Conservation (phyloP, 306 rosid species). For the Inga leiocalycina region DNA sequence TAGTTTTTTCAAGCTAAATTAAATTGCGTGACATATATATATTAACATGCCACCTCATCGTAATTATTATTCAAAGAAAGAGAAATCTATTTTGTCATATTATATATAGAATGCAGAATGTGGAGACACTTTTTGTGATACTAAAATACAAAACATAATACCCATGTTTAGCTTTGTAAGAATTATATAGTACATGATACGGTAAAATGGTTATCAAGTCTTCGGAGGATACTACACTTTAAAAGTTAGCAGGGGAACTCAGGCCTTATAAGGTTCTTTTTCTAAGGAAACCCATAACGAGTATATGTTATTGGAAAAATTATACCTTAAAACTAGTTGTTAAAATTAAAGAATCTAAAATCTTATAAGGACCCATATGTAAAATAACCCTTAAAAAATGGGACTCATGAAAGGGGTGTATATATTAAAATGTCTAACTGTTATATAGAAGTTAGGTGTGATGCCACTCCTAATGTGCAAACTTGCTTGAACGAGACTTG, state of each 20-base stretch:
- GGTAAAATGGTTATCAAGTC: no score
- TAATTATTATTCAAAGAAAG: not conserved
- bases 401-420: no score
- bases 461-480: constrained; percentile 2
- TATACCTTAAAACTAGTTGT: no score
- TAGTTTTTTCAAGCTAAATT: constrained; percentile 25
- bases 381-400: no score
- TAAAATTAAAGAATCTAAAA: no score
- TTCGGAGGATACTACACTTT: no score
- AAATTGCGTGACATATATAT: not conserved
- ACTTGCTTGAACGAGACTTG: not conserved
- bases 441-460: constrained; percentile 33
- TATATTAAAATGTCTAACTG: not conserved
- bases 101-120: not conserved
- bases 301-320: no score
- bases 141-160: not conserved
- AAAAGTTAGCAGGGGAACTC: no score
- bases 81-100: not conserved
- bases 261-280: no score
- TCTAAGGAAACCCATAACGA: no score
- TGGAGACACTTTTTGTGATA: not conserved
- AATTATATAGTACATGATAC: no score
- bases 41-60: not conserved
- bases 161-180: not conserved
- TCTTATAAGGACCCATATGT: no score